Evolutionary conservation across 2,329 filamentous ascomycete species (phyloP).

Genomic region (Sclerotinia minor): DNA sequence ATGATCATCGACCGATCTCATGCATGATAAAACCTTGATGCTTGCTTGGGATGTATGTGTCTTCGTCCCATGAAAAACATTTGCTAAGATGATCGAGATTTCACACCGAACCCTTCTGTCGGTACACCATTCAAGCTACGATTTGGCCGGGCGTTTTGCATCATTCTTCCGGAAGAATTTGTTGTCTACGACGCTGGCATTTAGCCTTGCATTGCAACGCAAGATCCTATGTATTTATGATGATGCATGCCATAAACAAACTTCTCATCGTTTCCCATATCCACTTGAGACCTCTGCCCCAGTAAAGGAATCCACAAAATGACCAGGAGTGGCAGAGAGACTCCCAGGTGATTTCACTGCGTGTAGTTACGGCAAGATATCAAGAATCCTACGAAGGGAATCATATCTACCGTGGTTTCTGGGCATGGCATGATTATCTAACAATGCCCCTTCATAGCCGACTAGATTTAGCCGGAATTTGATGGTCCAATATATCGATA

Average conservation of each 20-base stretch:
- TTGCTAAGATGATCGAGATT: constrained; percentile 25
- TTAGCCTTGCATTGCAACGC: constrained; percentile 22
- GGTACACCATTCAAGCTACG: constrained; percentile 23
- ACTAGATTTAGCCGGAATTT: constrained; percentile 7
- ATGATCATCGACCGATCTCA: constrained; percentile 21
- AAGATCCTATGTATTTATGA: neutral
- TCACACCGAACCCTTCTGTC: constrained; percentile 24
- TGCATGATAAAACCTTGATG: constrained; percentile 23
- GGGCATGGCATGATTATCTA: neutral
- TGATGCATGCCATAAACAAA: constrained; percentile 20
- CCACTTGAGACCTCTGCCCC: constrained; percentile 5
- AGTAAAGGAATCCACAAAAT: constrained; percentile 16
- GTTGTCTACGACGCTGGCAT: neutral
- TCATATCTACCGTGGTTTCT: constrained; percentile 13
- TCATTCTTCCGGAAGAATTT: constrained; percentile 8
- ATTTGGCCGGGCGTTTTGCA: constrained; percentile 15
- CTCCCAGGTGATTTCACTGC: neutral
- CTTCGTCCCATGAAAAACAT: constrained; percentile 14
- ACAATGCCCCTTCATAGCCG: constrained; percentile 18
- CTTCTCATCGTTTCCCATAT: neutral
- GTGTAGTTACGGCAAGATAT: constrained; percentile 4
- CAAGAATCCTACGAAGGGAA: constrained; percentile 19
- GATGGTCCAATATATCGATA: constrained; percentile 22
- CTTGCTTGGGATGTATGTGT: constrained; percentile 6
- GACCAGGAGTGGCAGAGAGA: constrained; percentile 6